Base-by-base conservation (phyloP, 805 yeast species). In the Wickerhamiella allomyrinae region DNA sequence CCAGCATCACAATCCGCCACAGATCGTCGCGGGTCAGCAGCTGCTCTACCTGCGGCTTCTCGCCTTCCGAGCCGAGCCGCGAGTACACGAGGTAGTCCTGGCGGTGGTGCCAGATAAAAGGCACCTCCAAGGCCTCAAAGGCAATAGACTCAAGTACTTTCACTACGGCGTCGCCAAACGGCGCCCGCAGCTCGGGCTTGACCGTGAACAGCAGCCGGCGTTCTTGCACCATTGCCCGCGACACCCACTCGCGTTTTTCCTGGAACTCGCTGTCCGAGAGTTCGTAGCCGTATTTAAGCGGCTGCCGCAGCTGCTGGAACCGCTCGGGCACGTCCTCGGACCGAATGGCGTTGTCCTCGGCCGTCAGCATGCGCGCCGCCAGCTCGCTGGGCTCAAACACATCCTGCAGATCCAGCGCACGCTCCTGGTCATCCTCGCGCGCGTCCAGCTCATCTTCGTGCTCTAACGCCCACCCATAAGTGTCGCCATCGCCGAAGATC, bases 391-490 rank as follows among this genome's bases (percentile, higher is more conserved):
- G 86, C 67, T 91, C 98, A 55, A 91, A 91, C 27, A 91, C 94
- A 55, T 91, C 95, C 50, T 81, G 78, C 49, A 91, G 68, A 10
- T 81, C 76, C 6, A 66, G 64, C 20, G 62, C 68, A 5, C 23
- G 36, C 20, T 39, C 34, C 6, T 29, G 22, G 23, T 60, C 67
- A 10, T 51, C 60, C 34, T 57, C 62, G 20, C 44, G 40, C 15
- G 54, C 60, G 17, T 50, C 54, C n/a, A 44, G 55, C 38, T 68
- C 71, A n/a, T 74, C 77, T 62, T 87, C 95, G 22, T 84, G 91
- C 55, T 85, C 95, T 42, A 91, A 67, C 10, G 98, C 98, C 97
- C 98, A 91, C 44, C 84, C 95, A 61, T 91, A 91, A 56, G 89
- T 96, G 49, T 78, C 86, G 40, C 98, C 98, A 59, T 86, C 93